phyloP scores from a whole-genome alignment of 2,329 filamentous ascomycete species.

The Onygenales sp. region DNA sequence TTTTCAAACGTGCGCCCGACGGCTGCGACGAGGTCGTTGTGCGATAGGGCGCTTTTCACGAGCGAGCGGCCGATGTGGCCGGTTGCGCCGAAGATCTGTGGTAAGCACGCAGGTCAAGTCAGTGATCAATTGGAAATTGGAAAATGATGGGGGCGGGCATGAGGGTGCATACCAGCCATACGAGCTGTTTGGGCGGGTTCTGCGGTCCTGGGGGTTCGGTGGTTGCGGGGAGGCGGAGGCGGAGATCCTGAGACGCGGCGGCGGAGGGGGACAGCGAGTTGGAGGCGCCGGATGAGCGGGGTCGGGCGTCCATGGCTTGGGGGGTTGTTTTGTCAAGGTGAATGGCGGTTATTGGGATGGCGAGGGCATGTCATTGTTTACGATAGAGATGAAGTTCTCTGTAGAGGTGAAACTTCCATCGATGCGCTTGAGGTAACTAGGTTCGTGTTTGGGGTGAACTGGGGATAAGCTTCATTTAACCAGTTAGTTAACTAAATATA shows the following conservation, averaged over 20 bases:
- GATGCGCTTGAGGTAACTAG: no score
- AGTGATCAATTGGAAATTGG: neutral
- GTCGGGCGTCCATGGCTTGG: neutral
- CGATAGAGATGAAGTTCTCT: no score
- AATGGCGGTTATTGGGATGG: neutral
- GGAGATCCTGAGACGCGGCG: slow-evolving; percentile 25
- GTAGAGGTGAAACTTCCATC: no score
- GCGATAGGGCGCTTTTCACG: slow-evolving; percentile 68
- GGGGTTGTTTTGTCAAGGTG: neutral
- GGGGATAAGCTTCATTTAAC: no score
- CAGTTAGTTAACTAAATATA: no score
- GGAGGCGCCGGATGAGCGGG: neutral
- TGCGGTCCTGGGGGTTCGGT: slow-evolving; percentile 72
- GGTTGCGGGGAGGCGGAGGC: slow-evolving; percentile 62
- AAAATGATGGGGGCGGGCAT: neutral
- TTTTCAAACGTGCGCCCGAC: slow-evolving; percentile 79
- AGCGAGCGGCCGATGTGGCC: slow-evolving; percentile 92
- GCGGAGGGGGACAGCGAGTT: slow-evolving; percentile 14
- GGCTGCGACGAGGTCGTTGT: slow-evolving; percentile 74
- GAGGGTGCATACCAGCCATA: slow-evolving; percentile 67
- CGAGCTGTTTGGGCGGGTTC: slow-evolving; percentile 62
- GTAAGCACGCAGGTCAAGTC: slow-evolving; percentile 1
- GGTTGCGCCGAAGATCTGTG: slow-evolving; percentile 84
- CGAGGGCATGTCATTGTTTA: no score
- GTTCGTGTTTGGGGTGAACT: no score